A percentile compares a stretch with the other conserved stretches of the same genome.
phyloP scores from a whole-genome alignment of 495 filamentous ascomycete genomes.

The Penicillium riverlandense region DNA sequence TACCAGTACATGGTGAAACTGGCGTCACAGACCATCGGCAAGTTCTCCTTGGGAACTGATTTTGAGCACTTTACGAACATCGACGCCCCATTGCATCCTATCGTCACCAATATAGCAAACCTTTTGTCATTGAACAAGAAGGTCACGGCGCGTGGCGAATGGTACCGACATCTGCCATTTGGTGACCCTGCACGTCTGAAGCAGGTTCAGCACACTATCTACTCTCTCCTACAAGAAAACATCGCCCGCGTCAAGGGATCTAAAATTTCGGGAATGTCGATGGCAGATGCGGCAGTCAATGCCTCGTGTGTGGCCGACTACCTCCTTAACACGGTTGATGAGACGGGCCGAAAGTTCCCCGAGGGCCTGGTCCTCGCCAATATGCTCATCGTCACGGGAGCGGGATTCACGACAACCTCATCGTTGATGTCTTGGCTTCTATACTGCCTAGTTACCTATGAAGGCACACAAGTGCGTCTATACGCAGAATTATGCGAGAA shows the following conservation, averaged over 20 bases:
- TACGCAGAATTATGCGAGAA: slow-evolving; percentile 45
- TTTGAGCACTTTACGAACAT: slow-evolving; percentile 39
- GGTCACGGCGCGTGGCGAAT: slow-evolving; percentile 33
- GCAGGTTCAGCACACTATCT: slow-evolving; percentile 14
- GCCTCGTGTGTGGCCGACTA: slow-evolving; percentile 43
- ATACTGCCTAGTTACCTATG: slow-evolving; percentile 43
- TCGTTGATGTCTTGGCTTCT: slow-evolving; percentile 47
- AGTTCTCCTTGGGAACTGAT: slow-evolving; percentile 39
- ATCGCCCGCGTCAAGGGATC: slow-evolving; percentile 13
- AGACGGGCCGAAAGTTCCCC: slow-evolving; percentile 45
- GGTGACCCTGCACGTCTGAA: slow-evolving; percentile 38
- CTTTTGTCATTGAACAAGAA: slow-evolving; percentile 45
- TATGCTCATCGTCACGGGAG: slow-evolving; percentile 32
- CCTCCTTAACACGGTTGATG: slow-evolving; percentile 35
- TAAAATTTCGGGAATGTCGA: slow-evolving; percentile 25
- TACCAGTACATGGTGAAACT: slow-evolving; percentile 55
- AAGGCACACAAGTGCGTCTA: slow-evolving; percentile 43
- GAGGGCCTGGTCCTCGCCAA: slow-evolving; percentile 21
- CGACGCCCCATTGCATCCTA: slow-evolving; percentile 31
- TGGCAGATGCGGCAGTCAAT: slow-evolving; percentile 39
- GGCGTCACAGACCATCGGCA: slow-evolving; percentile 39
- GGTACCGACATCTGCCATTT: slow-evolving; percentile 45
- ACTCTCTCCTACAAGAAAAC: slow-evolving; percentile 16
- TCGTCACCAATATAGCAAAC: slow-evolving; percentile 30
- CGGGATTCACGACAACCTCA: slow-evolving; percentile 51